Evolutionary conservation across 305 asterid genomes (phyloP).

Genomic region (Withania somnifera): DNA sequence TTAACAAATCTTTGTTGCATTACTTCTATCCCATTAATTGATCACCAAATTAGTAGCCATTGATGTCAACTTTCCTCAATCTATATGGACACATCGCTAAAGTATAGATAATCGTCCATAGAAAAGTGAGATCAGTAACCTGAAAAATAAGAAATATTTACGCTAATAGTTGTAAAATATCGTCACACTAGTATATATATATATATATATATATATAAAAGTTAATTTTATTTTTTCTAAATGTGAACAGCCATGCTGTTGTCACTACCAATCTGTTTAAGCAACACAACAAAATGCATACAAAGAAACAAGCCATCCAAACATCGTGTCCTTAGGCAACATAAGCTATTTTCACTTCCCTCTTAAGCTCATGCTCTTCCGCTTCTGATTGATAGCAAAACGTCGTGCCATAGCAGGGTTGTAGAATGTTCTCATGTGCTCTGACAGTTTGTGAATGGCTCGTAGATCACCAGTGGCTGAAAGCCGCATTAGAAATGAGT

Average conservation of each 20-base stretch:
- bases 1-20: neutral
- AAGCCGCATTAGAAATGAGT: conserved; percentile 51
- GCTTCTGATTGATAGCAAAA: conserved; percentile 57
- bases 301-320: neutral
- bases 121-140: neutral
- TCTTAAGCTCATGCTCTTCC: conserved; percentile 59
- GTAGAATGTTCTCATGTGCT: conserved; percentile 74
- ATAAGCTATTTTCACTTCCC: conserved; percentile 23
- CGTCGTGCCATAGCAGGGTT: conserved; percentile 95
- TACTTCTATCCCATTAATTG: neutral
- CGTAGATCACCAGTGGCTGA: conserved; percentile 65
- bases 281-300: neutral
- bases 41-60: neutral
- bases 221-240: neutral
- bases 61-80: too few relatives aligned
- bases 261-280: neutral
- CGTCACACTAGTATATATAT: neutral
- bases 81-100: too few relatives aligned
- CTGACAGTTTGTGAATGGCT: conserved; percentile 65
- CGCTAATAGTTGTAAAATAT: neutral
- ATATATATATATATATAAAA: too few relatives aligned
- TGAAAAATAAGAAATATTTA: neutral
- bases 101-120: neutral
- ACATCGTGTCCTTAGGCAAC: neutral
- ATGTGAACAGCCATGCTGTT: too few relatives aligned